Evolutionary conservation across 2,329 filamentous ascomycete species (phyloP).

Genomic region (Aspergillus tanneri): DNA sequence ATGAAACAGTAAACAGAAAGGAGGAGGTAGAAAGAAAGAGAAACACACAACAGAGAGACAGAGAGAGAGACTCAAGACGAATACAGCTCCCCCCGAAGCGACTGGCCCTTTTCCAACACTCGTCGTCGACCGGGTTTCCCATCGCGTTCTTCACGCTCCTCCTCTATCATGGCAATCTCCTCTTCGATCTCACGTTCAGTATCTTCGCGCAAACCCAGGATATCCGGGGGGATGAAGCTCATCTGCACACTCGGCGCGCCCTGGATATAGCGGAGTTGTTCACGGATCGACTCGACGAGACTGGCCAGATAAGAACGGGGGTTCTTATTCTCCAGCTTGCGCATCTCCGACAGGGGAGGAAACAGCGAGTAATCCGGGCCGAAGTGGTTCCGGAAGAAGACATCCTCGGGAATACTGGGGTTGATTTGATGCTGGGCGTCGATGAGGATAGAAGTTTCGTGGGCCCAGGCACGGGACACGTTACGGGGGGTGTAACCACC

Average conservation of each 20-base stretch:
- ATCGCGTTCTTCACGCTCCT: slow-evolving; percentile 41
- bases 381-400: slow-evolving; percentile 87
- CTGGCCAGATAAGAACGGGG: slow-evolving; percentile 71
- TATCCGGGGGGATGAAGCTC: slow-evolving; percentile 73
- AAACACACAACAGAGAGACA: slow-evolving; percentile 9
- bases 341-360: slow-evolving; percentile 74
- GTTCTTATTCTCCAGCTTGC: slow-evolving; percentile 72
- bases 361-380: slow-evolving; percentile 83
- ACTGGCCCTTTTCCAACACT: slow-evolving; percentile 37
- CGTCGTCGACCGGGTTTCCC: slow-evolving; percentile 29
- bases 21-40: neutral
- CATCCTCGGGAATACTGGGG: slow-evolving; percentile 72
- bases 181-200: slow-evolving; percentile 49
- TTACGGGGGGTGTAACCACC: slow-evolving; percentile 96
- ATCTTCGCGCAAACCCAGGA: slow-evolving; percentile 56
- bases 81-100: slow-evolving; percentile 39
- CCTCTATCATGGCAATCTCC: slow-evolving; percentile 39
- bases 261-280: slow-evolving; percentile 83
- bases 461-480: slow-evolving; percentile 93
- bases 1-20: neutral
- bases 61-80: slow-evolving; percentile 23
- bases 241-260: slow-evolving; percentile 86
- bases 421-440: slow-evolving; percentile 68
- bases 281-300: slow-evolving; percentile 73
- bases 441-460: slow-evolving; percentile 90